Conservation (phyloP, 805 yeast species). For the Sugiyamaella mastotermitis region DNA sequence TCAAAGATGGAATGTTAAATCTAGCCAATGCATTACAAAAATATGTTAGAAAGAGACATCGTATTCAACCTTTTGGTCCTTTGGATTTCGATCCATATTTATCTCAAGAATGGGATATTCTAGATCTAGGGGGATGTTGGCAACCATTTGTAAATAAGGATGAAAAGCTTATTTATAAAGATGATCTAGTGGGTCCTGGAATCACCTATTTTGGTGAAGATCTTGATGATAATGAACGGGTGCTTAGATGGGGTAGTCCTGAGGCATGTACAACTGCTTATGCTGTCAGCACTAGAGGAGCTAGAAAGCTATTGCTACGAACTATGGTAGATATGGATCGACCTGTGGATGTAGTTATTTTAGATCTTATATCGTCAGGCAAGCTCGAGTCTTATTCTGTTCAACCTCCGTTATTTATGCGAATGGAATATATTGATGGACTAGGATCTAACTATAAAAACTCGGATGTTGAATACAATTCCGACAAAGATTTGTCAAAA, state of each 20-base stretch:
- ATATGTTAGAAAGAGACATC: constrained; percentile 1
- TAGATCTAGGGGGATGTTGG: constrained; percentile 8
- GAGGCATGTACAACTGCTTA: constrained; percentile 14
- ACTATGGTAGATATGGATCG: constrained; percentile 8
- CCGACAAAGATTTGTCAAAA: background rate
- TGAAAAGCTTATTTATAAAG: constrained; percentile 2
- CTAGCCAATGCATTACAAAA: constrained; percentile 10
- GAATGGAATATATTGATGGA: constrained; percentile 10
- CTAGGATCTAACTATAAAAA: constrained; percentile 9
- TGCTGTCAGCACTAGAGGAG: constrained; percentile 10
- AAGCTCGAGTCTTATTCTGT: constrained; percentile 8
- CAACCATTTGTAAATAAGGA: constrained; percentile 2
- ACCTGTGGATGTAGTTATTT: constrained; percentile 12
- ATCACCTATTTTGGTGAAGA: constrained; percentile 5
- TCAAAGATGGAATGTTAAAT: constrained; percentile 2
- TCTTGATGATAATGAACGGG: constrained; percentile 4
- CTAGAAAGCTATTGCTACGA: constrained; percentile 12
- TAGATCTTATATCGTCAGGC: constrained; percentile 2
- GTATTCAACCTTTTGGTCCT: constrained; percentile 2
- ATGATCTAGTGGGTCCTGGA: constrained; percentile 5
- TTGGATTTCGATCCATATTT: constrained; percentile 12
- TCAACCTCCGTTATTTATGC: constrained; percentile 12
- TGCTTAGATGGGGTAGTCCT: constrained; percentile 6
- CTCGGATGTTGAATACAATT: constrained; percentile 9
- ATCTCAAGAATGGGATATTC: constrained; percentile 11